phyloP scores from a whole-genome alignment of 1,284 basidiomycete species.

The Testicularia cyperi region DNA sequence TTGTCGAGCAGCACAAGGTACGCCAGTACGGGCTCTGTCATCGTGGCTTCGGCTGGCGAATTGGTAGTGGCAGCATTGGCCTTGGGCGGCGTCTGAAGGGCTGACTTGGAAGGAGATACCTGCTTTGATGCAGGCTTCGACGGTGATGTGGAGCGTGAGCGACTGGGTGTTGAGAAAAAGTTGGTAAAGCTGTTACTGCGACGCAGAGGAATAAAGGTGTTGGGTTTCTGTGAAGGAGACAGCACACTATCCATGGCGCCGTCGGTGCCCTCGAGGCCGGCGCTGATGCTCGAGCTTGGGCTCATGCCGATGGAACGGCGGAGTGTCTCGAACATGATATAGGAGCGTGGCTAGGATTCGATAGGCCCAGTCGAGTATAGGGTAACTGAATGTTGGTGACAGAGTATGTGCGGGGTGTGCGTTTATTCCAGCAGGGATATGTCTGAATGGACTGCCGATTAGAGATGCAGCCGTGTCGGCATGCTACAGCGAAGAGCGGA shows the following conservation, averaged over 20 bases:
- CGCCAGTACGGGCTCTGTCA: slow-evolving; percentile 14
- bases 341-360: no score
- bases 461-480: no score
- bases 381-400: no score
- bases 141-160: no score
- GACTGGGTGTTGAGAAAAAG: slow-evolving; percentile 32
- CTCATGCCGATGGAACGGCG: slow-evolving; percentile 40
- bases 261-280: slow-evolving; percentile 3
- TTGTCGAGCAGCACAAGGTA: slow-evolving; percentile 27
- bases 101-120: no score
- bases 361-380: no score
- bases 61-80: slow-evolving; percentile 1
- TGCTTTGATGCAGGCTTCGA: no score
- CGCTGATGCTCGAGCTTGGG: slow-evolving; percentile 16
- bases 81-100: no score
- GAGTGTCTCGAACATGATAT: slow-evolving; percentile 23
- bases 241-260: slow-evolving; percentile 4
- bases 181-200: slow-evolving; percentile 35
- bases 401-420: no score
- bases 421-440: no score
- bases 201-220: slow-evolving; percentile 28
- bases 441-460: no score
- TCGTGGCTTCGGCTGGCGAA: slow-evolving; percentile 3
- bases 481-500: no score
- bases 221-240: slow-evolving; percentile 23